Evolutionary conservation across 2,329 filamentous ascomycete genomes (phyloP).

Genomic region (Ophiostoma sp.): DNA sequence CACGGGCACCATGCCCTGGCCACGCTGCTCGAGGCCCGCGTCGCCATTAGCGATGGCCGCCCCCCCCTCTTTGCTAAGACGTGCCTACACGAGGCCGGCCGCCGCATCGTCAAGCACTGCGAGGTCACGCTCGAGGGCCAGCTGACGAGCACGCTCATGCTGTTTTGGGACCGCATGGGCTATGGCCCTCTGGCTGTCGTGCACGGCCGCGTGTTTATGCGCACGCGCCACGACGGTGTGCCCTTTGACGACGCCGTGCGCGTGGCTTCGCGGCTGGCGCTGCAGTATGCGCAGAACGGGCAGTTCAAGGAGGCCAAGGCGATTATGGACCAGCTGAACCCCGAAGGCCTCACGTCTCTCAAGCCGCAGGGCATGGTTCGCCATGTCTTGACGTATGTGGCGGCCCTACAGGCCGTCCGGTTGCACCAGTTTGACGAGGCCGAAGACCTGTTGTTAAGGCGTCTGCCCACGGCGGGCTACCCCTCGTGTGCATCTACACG

Average conservation of each 20-base stretch:
- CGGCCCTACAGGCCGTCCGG: conserved; percentile 27
- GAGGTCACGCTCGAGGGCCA: conserved; percentile 28
- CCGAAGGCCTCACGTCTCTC: conserved; percentile 27
- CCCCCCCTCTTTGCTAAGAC: conserved; percentile 24
- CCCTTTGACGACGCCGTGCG: conserved; percentile 76
- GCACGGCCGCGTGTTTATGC: conserved; percentile 71
- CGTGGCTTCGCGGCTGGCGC: conserved; percentile 69
- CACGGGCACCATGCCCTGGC: conserved; percentile 25
- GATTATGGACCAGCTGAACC: conserved; percentile 42
- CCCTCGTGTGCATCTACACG: conserved; percentile 17
- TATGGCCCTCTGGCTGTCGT: conserved; percentile 55
- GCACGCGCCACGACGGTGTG: conserved; percentile 62
- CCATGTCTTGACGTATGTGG: conserved; percentile 25
- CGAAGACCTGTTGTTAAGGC: conserved; percentile 27
- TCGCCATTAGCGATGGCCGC: conserved; percentile 27
- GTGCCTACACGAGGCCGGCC: conserved; percentile 25
- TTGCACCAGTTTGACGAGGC: conserved; percentile 25
- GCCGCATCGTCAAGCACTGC: conserved; percentile 17
- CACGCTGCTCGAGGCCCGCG: conserved; percentile 28
- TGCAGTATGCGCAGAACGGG: conserved; percentile 65
- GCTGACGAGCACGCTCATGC: conserved; percentile 46
- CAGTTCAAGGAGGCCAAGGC: conserved; percentile 68
- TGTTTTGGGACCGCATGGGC: conserved; percentile 76
- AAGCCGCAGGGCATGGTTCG: conserved; percentile 22
- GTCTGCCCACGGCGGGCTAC: conserved; percentile 27